Percentiles rank a stretch among this genome's conserved stretches.
phyloP scores from a whole-genome alignment of 139 green algal species.

The Trebouxia sp. region DNA sequence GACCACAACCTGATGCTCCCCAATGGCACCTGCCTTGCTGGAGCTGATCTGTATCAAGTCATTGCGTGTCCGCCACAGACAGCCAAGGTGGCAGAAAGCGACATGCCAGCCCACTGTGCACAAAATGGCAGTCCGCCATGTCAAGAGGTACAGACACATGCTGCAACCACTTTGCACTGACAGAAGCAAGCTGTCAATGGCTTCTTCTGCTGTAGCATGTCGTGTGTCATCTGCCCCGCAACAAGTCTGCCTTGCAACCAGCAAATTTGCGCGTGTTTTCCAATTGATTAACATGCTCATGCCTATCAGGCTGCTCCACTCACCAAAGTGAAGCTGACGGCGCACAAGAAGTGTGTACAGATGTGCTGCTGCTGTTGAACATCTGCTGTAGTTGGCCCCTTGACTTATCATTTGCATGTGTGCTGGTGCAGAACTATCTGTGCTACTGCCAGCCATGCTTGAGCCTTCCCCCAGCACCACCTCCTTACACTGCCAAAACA shows the following conservation, averaged over 20 bases:
- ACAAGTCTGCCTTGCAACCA: no score
- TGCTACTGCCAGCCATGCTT: background rate
- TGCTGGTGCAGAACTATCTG: background rate
- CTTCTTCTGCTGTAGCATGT: background rate
- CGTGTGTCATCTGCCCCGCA: no score
- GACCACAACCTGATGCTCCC: background rate
- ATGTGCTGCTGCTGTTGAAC: no score
- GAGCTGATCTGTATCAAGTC: background rate
- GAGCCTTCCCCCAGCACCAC: background rate
- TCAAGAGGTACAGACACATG: background rate
- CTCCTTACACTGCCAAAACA: background rate
- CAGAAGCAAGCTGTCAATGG: background rate
- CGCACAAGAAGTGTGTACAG: no score
- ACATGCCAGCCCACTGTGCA: background rate
- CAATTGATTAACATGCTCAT: no score
- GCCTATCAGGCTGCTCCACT: no score
- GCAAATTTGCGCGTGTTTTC: no score
- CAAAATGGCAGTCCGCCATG: background rate
- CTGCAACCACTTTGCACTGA: background rate
- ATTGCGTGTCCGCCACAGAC: background rate
- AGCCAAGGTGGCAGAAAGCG: background rate
- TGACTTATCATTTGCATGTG: no score
- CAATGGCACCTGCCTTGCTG: background rate
- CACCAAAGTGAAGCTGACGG: no score
- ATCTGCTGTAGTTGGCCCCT: no score